Conservation (phyloP, 176 grass and related monocot genomes). For the Zea luxurians region DNA sequence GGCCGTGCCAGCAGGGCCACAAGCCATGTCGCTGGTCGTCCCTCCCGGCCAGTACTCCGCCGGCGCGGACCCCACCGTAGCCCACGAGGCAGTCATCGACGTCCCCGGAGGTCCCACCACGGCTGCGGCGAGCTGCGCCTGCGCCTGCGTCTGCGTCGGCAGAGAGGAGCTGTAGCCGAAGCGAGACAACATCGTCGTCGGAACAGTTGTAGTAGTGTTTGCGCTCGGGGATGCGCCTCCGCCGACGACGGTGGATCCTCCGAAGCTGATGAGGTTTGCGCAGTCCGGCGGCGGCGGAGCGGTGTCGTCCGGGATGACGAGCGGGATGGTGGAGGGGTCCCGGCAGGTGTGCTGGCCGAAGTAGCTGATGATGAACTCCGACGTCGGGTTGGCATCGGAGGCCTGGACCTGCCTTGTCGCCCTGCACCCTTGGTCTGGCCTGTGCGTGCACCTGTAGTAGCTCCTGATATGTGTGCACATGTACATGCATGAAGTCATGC, state of each 20-base stretch:
- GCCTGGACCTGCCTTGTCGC: constrained; percentile 71
- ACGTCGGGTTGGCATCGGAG: constrained; percentile 49
- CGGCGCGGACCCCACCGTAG: constrained; percentile 43
- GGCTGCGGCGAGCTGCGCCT: constrained; percentile 28
- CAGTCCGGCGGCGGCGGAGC: background rate
- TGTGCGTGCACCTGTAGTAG: constrained; percentile 88
- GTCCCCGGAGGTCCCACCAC: background rate
- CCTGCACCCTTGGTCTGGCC: constrained; percentile 58
- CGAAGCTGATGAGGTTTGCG: constrained; percentile 61
- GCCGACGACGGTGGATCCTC: constrained; percentile 4
- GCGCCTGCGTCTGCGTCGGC: background rate
- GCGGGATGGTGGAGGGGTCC: constrained; percentile 47
- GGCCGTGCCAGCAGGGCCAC: background rate
- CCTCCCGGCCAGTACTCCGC: constrained; percentile 9
- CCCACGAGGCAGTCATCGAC: background rate
- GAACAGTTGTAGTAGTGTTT: background rate
- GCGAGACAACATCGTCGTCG: background rate
- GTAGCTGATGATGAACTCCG: constrained; percentile 61
- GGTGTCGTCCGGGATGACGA: constrained; percentile 35
- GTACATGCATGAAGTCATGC: background rate
- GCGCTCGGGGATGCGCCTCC: background rate
- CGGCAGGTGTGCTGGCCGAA: constrained; percentile 76
- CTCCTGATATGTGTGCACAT: constrained; percentile 46
- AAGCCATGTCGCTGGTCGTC: background rate
- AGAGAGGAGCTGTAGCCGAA: constrained; percentile 21